Evolutionary conservation across 2,329 filamentous ascomycete species (phyloP), one percentile per base, ranked within the genome.

Genomic region (Colletotrichum acutatum): DNA sequence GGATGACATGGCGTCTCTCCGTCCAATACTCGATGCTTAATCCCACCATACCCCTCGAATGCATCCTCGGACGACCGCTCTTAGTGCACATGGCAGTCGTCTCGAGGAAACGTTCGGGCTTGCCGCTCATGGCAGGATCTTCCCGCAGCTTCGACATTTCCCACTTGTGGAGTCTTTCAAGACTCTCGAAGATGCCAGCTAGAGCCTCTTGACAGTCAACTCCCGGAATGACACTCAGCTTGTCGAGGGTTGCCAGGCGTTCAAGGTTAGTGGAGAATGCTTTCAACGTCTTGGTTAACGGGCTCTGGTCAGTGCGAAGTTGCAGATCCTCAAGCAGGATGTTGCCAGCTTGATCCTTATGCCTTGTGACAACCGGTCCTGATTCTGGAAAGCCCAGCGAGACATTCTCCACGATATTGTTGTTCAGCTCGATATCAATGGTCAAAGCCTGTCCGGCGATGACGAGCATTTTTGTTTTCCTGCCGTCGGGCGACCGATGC

Each of bases 191-290:
- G 6, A 97, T 86, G 3, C 93, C 93, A 4, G 90, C 90, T 57
- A 96, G 86, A 0, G 94, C 94, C 79, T 95, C 93, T 79, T 94
- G 93, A 80, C 94, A 94, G 77, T 94, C 94, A 8, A 96, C 86
- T 5, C 89, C 89, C 1, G 90, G 91, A 34, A 88, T 85, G 26
- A 90, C 87, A 80, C 93, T 95, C 65, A 96, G 86, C 76, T 90
- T 92, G 79, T 97, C 94, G 68, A 95, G 82, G 5, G 83, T 87
- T 4, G 93, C 91, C 42, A 97, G 83, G 46, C 89, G 88, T 77
- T 93, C 90, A 46, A 97, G 85, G 78, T 95, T 95, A 37, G 85
- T 85, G 0, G 92, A 90, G 78, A 97, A 97, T 14, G 85, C 85
- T 72, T 93, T 91, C 32, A 97, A 84, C 9, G 87, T 91, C 78